Evolutionary conservation across 352 stramenopile species (phyloP).

Genomic region (Elongisporangium undulatum): DNA sequence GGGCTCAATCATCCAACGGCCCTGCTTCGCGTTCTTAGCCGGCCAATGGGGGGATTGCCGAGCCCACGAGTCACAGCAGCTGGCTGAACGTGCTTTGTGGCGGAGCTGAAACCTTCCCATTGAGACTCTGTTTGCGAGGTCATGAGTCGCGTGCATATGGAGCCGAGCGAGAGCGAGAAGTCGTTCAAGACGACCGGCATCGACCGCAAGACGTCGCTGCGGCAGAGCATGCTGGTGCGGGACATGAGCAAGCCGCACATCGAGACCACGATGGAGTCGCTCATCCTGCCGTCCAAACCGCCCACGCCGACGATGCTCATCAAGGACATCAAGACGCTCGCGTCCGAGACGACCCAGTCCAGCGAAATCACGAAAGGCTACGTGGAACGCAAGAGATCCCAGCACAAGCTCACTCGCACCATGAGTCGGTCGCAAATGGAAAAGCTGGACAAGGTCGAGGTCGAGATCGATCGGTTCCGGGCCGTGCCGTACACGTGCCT

Average conservation of each 20-base stretch:
- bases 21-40: neutral
- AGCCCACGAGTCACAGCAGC: neutral
- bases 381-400: neutral
- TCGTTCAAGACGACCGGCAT: neutral
- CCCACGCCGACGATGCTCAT: neutral
- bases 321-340: neutral
- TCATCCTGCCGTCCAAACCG: neutral
- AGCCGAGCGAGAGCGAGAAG: neutral
- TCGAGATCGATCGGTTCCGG: neutral
- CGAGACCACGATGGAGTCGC: neutral
- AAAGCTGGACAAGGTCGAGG: neutral
- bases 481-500: neutral
- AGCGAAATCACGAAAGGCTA: neutral
- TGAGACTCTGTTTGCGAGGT: neutral
- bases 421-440: neutral
- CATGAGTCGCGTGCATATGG: neutral
- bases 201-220: neutral
- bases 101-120: neutral
- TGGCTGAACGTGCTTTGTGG: neutral
- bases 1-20: neutral
- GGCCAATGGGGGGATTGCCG: neutral
- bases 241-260: neutral
- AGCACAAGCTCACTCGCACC: neutral
- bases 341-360: neutral
- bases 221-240: neutral